Percentiles rank a stretch among this genome's conserved stretches.
phyloP scores from a whole-genome alignment of 192 early-diverging fungal genomes.

The Coemansia sp. region DNA sequence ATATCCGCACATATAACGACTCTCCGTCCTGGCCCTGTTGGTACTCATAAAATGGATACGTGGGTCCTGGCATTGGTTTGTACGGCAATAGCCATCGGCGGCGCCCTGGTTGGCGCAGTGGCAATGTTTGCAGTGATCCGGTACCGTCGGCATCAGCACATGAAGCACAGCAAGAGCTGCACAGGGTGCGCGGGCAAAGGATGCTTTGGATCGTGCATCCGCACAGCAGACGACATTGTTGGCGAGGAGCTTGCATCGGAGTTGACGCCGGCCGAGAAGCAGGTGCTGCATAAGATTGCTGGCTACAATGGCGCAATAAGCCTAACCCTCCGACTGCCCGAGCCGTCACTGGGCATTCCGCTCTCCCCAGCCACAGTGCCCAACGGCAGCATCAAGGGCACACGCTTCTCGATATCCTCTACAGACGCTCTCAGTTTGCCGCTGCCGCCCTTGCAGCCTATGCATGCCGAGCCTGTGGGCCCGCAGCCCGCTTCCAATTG shows the following conservation, averaged over 20 bases:
- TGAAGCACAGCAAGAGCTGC: slow-evolving; percentile 2
- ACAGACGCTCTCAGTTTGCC: slow-evolving; percentile 10
- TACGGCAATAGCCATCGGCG: slow-evolving; percentile 9
- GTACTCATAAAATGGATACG: slow-evolving; percentile 10
- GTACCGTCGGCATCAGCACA: slow-evolving; percentile 1
- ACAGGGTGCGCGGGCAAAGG: neutral
- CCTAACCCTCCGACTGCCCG: slow-evolving; percentile 34
- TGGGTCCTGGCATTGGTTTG: slow-evolving; percentile 23
- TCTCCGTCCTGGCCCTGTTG: neutral
- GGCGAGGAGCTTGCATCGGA: slow-evolving; percentile 32
- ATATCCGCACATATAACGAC: neutral
- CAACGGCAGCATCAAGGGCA: neutral
- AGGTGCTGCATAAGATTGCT: slow-evolving; percentile 26
- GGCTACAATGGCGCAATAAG: slow-evolving; percentile 25
- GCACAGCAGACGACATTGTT: neutral
- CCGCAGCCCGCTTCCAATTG: neutral
- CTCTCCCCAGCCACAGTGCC: slow-evolving; percentile 13
- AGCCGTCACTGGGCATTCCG: slow-evolving; percentile 29
- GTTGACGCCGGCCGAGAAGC: slow-evolving; percentile 33
- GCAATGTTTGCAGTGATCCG: slow-evolving; percentile 10
- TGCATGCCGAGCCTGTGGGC: neutral
- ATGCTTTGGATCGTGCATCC: slow-evolving; percentile 7
- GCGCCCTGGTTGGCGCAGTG: slow-evolving; percentile 8
- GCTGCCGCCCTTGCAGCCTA: neutral
- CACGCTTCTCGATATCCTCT: slow-evolving; percentile 1